Evolutionary conservation across 2,329 filamentous ascomycete genomes (phyloP).

Genomic region (Ascochyta fabae): DNA sequence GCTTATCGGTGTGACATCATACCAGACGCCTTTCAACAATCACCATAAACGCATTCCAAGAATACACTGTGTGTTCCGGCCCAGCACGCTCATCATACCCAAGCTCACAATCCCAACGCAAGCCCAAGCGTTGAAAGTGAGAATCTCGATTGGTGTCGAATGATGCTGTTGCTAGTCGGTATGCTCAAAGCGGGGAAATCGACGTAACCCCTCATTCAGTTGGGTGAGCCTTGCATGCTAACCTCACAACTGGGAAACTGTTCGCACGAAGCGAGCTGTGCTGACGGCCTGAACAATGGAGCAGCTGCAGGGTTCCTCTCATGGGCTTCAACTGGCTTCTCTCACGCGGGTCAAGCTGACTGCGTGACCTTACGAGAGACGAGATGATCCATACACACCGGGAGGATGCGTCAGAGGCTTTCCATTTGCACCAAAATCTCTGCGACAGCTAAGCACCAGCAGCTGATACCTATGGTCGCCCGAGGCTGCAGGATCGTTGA

Average conservation of each 20-base stretch:
- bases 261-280: background rate
- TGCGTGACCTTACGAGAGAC: background rate
- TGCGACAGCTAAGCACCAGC: background rate
- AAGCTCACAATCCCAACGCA: constrained; percentile 1
- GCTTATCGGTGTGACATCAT: constrained; percentile 17
- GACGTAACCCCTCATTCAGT: constrained; percentile 12
- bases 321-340: background rate
- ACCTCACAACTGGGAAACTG: background rate
- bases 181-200: constrained; percentile 5
- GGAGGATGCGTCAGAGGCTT: background rate
- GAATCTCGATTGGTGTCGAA: background rate
- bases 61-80: background rate
- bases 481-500: background rate
- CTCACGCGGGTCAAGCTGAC: background rate
- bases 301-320: constrained; percentile 1
- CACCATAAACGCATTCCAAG: background rate
- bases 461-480: background rate
- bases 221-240: background rate
- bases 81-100: constrained; percentile 6
- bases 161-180: constrained; percentile 1
- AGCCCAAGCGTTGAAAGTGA: background rate
- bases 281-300: background rate
- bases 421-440: background rate
- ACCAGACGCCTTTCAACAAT: background rate
- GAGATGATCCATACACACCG: background rate